Conservation (phyloP, 495 filamentous ascomycete genomes). For the Podospora conica region DNA sequence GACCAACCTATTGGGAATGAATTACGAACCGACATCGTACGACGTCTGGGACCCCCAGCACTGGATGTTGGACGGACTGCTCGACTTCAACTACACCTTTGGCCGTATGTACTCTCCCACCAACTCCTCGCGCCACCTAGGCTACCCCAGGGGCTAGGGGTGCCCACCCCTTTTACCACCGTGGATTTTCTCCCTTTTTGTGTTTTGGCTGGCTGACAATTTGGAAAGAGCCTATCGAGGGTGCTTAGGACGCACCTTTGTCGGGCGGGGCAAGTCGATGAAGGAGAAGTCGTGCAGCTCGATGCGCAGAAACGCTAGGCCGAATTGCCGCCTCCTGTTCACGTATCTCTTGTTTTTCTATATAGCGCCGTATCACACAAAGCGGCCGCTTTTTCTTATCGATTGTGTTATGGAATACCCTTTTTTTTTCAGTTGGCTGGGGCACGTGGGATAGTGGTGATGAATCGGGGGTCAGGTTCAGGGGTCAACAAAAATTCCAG, state of each 20-base stretch:
- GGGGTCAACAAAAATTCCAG: not conserved
- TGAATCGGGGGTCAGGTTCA: not conserved
- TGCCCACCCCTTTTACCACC: not conserved
- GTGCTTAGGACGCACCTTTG: conserved; percentile 27
- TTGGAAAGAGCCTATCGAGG: conserved; percentile 33
- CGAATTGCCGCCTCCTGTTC: not conserved
- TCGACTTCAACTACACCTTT: conserved; percentile 70
- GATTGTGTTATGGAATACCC: conserved; percentile 15
- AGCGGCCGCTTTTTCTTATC: not conserved
- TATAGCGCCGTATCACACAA: not conserved
- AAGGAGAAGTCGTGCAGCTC: not conserved
- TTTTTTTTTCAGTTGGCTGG: conserved; percentile 1
- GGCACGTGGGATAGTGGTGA: not conserved
- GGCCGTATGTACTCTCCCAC: conserved; percentile 16
- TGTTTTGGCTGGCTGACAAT: not conserved
- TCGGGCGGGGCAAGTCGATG: not conserved
- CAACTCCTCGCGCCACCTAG: not conserved
- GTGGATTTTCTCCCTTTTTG: not conserved
- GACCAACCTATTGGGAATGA: conserved; percentile 37
- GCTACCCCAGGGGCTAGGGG: not conserved
- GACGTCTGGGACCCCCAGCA: conserved; percentile 85
- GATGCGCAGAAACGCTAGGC: not conserved
- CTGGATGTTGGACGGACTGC: conserved; percentile 81
- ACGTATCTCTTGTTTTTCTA: not conserved
- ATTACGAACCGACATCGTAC: conserved; percentile 58